Evolutionary conservation across 495 filamentous ascomycete species (phyloP), one percentile per base, ranked within the genome.

Genomic region (Pyrenopolyporus hunteri): DNA sequence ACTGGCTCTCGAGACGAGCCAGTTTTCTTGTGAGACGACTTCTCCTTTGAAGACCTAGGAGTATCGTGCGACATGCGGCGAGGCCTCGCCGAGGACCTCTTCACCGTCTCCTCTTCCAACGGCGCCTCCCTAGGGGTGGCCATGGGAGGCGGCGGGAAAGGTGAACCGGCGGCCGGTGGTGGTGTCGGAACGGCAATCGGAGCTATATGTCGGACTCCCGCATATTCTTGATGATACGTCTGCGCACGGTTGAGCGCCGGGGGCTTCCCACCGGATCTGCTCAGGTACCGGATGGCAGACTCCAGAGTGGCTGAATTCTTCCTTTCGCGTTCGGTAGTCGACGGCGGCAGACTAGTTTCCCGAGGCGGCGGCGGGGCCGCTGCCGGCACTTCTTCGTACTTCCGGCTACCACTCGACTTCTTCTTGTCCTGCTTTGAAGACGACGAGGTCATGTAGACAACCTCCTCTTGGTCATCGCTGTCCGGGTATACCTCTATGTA

Each of bases 1-100:
- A 76, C 56, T 7, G 67, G 64, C 32, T 70, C 68, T 44, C 60
- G 51, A 23, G 69, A 64, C 4, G 65, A 53, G 1, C 59, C 53
- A 14, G 60, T 46, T 23, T 74, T 73, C 43, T 70, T 72, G 46
- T 69, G 68, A 23, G 69, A 66, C 13, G 63, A 42, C 36, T 73
- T 64, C 53, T 77, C 72, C 19, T 73, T 73, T 17, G 69, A 70
- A 14, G 70, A 70, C 31, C 63, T 68, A 3, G 74, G 70, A 6
- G 71, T 70, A 23, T 79, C 75, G 11, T 78, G 71, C 8, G 77
- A 78, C 52, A 73, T 67, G 19, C 77, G 74, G 13, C 78, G 76
- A 3, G 71, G 59, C 9, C 73, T 72, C 17, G 67, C 67, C 6
- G 71, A 63, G 2, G 75, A 60, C 60, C 59, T 73, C 65, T 26